A percentile compares a stretch with the other conserved stretches of the same genome.
These are phyloP conservation scores for Alternaria sp. DNA, from an alignment of 2,329 filamentous ascomycete genomes.

Conservation along the genomic window DNA sequence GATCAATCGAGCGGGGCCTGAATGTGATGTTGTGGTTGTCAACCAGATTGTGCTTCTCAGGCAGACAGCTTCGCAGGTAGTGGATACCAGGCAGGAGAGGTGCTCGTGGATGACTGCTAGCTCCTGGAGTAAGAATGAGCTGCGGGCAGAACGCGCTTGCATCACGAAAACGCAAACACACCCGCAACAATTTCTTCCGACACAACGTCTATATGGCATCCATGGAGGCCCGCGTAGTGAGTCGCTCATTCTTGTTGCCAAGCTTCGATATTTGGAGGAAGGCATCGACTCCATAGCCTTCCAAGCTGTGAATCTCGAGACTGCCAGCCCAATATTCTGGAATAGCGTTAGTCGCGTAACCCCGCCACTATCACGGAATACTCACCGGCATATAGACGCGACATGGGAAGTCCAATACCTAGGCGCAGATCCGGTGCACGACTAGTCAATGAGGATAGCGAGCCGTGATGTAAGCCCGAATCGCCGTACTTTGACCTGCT, in stretches of 20 bases:
- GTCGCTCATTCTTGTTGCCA: constrained; percentile 96
- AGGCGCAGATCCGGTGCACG: constrained; percentile 86
- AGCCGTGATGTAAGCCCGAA: constrained; percentile 59
- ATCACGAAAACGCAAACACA: neutral
- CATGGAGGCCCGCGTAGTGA: constrained; percentile 68
- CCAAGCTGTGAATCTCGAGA: constrained; percentile 87
- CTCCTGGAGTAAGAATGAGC: neutral
- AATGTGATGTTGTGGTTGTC: neutral
- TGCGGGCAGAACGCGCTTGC: neutral
- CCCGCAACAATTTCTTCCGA: neutral
- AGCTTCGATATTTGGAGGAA: constrained; percentile 96
- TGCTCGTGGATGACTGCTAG: neutral
- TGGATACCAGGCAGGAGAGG: neutral
- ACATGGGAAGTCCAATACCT: constrained; percentile 93
- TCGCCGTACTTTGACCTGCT: constrained; percentile 35
- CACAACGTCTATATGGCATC: constrained; percentile 54
- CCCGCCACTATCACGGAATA: neutral
- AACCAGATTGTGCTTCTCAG: neutral
- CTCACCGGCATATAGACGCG: constrained; percentile 79
- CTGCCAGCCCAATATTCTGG: constrained; percentile 94
- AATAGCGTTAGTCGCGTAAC: neutral
- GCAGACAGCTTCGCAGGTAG: neutral
- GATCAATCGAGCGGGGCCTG: neutral
- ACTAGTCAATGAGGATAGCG: constrained; percentile 79
- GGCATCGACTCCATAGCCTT: constrained; percentile 94